Conservation (phyloP, 2,329 filamentous ascomycete species). For the Apiospora marii region DNA sequence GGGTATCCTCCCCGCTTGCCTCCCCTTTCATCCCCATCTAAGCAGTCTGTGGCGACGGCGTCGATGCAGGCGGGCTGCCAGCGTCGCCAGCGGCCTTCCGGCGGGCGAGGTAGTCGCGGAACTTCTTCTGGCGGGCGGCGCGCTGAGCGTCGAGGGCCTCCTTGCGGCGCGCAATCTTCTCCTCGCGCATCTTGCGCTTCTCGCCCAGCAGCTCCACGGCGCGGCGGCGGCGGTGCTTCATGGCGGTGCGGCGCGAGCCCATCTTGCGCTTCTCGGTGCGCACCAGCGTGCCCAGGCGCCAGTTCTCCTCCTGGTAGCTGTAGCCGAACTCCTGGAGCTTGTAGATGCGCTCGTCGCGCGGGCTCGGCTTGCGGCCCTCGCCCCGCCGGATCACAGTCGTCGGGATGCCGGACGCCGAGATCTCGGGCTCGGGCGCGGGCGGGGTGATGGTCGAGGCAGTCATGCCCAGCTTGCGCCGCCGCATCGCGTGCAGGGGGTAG, state of each 20-base stretch:
- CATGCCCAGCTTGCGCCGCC: constrained; percentile 80
- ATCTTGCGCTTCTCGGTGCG: constrained; percentile 55
- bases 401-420: constrained; percentile 61
- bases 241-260: constrained; percentile 55
- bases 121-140: constrained; percentile 32
- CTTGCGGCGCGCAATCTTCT: constrained; percentile 42
- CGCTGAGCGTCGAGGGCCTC: constrained; percentile 40
- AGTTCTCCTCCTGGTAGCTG: constrained; percentile 68
- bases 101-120: constrained; percentile 36
- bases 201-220: constrained; percentile 39
- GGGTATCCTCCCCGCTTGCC: not conserved
- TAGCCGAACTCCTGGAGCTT: constrained; percentile 59
- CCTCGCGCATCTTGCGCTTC: constrained; percentile 41
- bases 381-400: constrained; percentile 51
- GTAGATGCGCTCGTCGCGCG: constrained; percentile 55
- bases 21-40: not conserved
- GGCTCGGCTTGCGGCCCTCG: constrained; percentile 39
- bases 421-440: constrained; percentile 42
- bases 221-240: constrained; percentile 57
- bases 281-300: constrained; percentile 63
- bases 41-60: not conserved
- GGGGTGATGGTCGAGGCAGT: constrained; percentile 58
- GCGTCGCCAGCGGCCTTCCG: constrained; percentile 26
- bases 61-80: not conserved
- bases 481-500: constrained; percentile 74